These are phyloP conservation scores for Xerocomus brunneocitrinus DNA, from an alignment of 768 basidiomycete genomes.

Conservation along the genomic window DNA sequence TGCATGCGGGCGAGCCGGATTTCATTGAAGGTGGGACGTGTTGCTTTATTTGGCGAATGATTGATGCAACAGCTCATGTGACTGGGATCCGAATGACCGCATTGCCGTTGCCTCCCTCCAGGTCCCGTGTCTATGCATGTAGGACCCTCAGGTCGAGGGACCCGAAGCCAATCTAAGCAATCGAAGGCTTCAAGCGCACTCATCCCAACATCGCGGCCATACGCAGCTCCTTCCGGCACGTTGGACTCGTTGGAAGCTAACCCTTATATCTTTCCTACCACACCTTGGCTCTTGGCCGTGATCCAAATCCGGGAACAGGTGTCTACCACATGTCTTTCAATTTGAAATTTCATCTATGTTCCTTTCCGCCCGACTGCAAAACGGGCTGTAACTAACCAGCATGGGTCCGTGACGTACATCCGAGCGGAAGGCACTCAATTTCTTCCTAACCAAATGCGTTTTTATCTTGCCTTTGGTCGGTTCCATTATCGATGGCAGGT, in stretches of 20 bases:
- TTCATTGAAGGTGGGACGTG: not conserved
- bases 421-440: not conserved
- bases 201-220: not conserved
- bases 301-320: not conserved
- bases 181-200: not conserved
- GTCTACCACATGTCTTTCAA: slow-evolving; percentile 1
- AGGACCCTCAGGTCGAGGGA: not conserved
- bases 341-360: slow-evolving; percentile 6
- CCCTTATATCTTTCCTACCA: not conserved
- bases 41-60: slow-evolving; percentile 6
- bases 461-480: slow-evolving; percentile 1
- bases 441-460: not conserved
- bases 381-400: not conserved
- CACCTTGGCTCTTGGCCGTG: not conserved
- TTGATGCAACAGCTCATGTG: not conserved
- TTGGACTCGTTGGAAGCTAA: not conserved
- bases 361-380: slow-evolving; percentile 1
- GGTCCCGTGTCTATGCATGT: not conserved
- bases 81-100: slow-evolving; percentile 12
- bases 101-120: slow-evolving; percentile 1
- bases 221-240: not conserved
- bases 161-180: slow-evolving; percentile 1
- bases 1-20: not conserved
- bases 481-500: not conserved
- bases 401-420: slow-evolving; percentile 1